Evolutionary conservation across 495 filamentous ascomycete species (phyloP), one percentile per base, ranked within the genome.

Genomic region (Hapsidospora chrysogenum): DNA sequence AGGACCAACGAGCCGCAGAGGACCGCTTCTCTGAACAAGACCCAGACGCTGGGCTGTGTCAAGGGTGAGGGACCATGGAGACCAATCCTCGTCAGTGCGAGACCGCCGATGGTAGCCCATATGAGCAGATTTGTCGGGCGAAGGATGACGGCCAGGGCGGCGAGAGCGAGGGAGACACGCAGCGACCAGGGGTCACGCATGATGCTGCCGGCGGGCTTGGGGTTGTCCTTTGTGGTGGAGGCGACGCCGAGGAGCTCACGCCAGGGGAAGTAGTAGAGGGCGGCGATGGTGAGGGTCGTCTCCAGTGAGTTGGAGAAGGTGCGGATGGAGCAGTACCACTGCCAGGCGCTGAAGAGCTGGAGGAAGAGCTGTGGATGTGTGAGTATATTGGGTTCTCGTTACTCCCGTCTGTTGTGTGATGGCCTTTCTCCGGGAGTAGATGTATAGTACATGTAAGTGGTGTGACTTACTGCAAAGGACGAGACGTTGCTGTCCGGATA

Each of bases 251-350:
- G 50, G 14, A 70, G 42, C 20, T 60, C 52, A 6, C 11, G 23
- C 92, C 89, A 96, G 13, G 89, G 89, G 86, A 85, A 96, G 37
- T 74, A 69, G 43, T 72, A 70, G 11, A 95, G 57, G 4, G 86
- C 89, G 36, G 73, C 61, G 37, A 81, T 63, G 10, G 89, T 95
- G 41, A 99, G 48, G 3, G 78, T 81, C 1, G 81, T 92, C 60
- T 99, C 89, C 7, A 94, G 58, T 36, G 77, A 89, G 56, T 96
- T 99, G 27, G 85, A 95, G 35, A 99, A 72, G 0, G 89, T 92
- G 37, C 89, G 70, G 2, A 84, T 92, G 0, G 86, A 85, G 52
- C 79, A 92, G 53, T 92, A 95, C 80, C 79, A 99, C 51, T 95
- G 85, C 84, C 92, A 99, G 13, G 89, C 85, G 49, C 74, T 96